Conservation (phyloP, 352 stramenopile genomes). For the Pseudoperonospora humuli region DNA sequence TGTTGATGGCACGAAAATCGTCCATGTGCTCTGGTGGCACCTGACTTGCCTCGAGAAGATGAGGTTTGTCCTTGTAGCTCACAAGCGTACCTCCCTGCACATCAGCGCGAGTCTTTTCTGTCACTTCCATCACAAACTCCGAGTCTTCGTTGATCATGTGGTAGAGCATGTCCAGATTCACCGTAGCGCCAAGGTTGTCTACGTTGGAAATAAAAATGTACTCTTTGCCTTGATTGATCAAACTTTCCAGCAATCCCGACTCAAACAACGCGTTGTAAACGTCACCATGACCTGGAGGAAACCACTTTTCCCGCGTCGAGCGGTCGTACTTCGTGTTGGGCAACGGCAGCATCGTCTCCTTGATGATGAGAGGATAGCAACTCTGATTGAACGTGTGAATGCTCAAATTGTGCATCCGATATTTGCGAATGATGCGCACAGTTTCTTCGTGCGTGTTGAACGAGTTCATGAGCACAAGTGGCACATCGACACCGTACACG, state of each 20-base stretch:
- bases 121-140: slow-evolving; percentile 99
- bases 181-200: slow-evolving; percentile 97
- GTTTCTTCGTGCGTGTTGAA: slow-evolving; percentile 99
- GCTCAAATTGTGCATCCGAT: slow-evolving; percentile 92
- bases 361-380: slow-evolving; percentile 88
- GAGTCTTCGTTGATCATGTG: slow-evolving; percentile 96
- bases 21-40: slow-evolving; percentile 93
- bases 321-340: slow-evolving; percentile 83
- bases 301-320: slow-evolving; percentile 81
- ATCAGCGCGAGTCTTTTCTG: slow-evolving; percentile 90
- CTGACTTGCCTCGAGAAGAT: slow-evolving; percentile 97
- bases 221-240: slow-evolving; percentile 94
- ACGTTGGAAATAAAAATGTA: slow-evolving; percentile 99
- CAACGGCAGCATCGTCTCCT: slow-evolving; percentile 86
- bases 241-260: slow-evolving; percentile 92
- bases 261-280: slow-evolving; percentile 98
- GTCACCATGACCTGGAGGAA: slow-evolving; percentile 97
- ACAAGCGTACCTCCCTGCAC: slow-evolving; percentile 87
- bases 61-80: slow-evolving; percentile 87
- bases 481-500: slow-evolving; percentile 92
- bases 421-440: slow-evolving; percentile 95
- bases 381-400: slow-evolving; percentile 94
- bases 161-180: slow-evolving; percentile 97
- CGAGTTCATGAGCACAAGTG: slow-evolving; percentile 99
- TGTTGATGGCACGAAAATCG: slow-evolving; percentile 91